These are phyloP conservation scores for Colletotrichum nymphaeae DNA, from an alignment of 2,329 filamentous ascomycete genomes.

Conservation along the genomic window DNA sequence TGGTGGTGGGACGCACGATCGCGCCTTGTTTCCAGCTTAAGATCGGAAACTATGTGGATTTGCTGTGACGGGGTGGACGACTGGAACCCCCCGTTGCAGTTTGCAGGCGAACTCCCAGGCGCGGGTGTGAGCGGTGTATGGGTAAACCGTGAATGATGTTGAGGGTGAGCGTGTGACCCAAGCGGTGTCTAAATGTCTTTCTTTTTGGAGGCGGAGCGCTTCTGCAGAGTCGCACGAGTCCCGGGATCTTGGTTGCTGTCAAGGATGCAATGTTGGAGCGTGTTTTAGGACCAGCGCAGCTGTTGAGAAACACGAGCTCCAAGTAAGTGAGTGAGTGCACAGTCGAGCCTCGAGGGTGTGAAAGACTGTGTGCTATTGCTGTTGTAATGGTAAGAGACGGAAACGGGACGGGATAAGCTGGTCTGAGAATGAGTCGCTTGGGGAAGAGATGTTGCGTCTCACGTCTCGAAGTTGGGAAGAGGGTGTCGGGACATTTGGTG, in stretches of 20 bases:
- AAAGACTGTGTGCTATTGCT: no score
- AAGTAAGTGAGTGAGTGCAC: background rate
- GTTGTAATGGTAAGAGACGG: conserved; percentile 9
- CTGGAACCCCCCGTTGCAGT: conserved; percentile 9
- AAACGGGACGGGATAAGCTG: conserved; percentile 32
- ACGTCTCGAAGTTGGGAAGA: conserved; percentile 34
- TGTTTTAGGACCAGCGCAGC: conserved; percentile 32
- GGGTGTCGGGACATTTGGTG: conserved; percentile 30
- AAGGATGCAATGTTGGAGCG: conserved; percentile 33
- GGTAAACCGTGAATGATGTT: background rate
- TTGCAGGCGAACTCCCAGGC: background rate
- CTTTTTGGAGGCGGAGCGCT: conserved; percentile 5
- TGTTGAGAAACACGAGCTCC: conserved; percentile 25
- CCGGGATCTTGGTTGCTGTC: conserved; percentile 34
- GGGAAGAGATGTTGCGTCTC: conserved; percentile 31
- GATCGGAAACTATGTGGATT: conserved; percentile 32
- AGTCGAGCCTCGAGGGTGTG: background rate
- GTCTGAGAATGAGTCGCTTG: conserved; percentile 33
- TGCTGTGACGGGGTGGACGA: conserved; percentile 20
- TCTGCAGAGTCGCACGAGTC: conserved; percentile 31
- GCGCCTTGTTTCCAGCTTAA: conserved; percentile 30
- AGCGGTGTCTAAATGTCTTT: conserved; percentile 1
- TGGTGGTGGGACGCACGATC: conserved; percentile 11
- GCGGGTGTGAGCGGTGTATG: background rate
- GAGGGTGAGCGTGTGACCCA: conserved; percentile 26